Conservation (phyloP, 1,284 basidiomycete genomes). For the Pseudozyma flocculosa region DNA sequence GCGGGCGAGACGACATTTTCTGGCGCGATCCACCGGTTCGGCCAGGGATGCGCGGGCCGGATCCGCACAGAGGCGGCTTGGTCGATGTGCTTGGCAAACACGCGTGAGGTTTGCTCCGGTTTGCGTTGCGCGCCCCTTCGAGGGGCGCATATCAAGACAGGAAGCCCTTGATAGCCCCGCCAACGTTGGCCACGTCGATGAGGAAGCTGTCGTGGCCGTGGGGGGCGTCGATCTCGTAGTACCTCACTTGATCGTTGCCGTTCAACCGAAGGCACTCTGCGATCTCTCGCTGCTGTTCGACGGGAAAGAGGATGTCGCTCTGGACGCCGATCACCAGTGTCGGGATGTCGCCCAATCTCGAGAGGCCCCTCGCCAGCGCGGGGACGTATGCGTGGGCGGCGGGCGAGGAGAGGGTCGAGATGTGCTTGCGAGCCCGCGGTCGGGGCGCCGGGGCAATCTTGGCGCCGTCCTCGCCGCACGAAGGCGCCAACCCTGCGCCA, state of each 20-base stretch:
- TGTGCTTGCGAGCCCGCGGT: constrained; percentile 60
- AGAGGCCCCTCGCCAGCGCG: constrained; percentile 78
- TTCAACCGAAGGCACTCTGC: constrained; percentile 87
- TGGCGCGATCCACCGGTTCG: too few relatives aligned
- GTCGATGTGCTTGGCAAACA: too few relatives aligned
- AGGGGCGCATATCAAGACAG: constrained; percentile 61
- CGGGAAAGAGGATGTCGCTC: constrained; percentile 92
- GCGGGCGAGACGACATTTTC: too few relatives aligned
- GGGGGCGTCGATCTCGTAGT: constrained; percentile 95
- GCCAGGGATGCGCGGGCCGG: too few relatives aligned
- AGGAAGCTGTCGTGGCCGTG: constrained; percentile 96
- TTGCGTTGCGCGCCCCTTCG: too few relatives aligned
- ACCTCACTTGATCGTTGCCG: constrained; percentile 76
- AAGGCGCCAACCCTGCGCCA: constrained; percentile 40
- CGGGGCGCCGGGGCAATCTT: constrained; percentile 8
- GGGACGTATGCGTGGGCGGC: constrained; percentile 69
- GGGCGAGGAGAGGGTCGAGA: constrained; percentile 63
- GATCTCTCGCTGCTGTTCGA: constrained; percentile 94
- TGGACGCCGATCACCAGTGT: constrained; percentile 90
- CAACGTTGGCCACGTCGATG: constrained; percentile 75
- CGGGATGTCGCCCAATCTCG: constrained; percentile 75
- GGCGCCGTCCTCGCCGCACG: constrained; percentile 12
- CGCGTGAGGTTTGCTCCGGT: too few relatives aligned
- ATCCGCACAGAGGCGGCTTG: too few relatives aligned
- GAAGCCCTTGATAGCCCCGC: constrained; percentile 76